Evolutionary conservation across 164 flowering plant genomes (phyloP).

Genomic region (Sextonia rubra): DNA sequence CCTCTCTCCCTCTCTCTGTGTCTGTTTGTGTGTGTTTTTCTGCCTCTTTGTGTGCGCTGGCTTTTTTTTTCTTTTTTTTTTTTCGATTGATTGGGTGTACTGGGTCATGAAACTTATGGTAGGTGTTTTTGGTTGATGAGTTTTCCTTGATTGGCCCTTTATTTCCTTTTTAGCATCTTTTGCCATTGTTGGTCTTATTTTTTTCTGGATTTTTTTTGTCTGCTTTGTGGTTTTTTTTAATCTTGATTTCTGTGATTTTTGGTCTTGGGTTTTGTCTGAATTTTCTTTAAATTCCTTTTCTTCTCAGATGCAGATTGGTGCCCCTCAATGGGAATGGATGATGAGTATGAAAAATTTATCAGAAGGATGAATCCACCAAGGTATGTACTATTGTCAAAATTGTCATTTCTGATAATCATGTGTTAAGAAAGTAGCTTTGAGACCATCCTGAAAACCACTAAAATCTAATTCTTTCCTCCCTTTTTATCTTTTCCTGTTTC

Average conservation of each 20-base stretch:
- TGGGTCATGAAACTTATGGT: neutral
- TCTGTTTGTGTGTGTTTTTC: neutral
- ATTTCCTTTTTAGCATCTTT: too few relatives aligned
- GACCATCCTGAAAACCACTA: neutral
- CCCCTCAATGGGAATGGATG: conserved; percentile 59
- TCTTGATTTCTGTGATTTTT: neutral
- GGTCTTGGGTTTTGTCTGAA: conserved; percentile 1
- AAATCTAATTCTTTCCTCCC: conserved; percentile 5
- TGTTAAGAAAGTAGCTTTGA: neutral
- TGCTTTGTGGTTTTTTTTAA: neutral
- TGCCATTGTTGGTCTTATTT: neutral
- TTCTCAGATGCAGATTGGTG: conserved; percentile 39
- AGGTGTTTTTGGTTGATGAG: neutral
- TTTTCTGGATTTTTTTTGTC: neutral
- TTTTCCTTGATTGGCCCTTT: neutral
- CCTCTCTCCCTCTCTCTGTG: too few relatives aligned
- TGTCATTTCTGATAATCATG: neutral
- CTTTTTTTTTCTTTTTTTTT: neutral
- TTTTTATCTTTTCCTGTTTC: conserved; percentile 5
- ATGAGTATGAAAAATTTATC: conserved; percentile 85
- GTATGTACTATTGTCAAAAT: conserved; percentile 19
- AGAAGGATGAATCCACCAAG: conserved; percentile 93
- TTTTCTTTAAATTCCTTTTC: conserved; percentile 1
- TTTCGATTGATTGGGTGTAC: neutral
- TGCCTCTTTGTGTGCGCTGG: neutral